Base-by-base conservation (phyloP, 2,329 filamentous ascomycete species). In the Sporothrix protearum region DNA sequence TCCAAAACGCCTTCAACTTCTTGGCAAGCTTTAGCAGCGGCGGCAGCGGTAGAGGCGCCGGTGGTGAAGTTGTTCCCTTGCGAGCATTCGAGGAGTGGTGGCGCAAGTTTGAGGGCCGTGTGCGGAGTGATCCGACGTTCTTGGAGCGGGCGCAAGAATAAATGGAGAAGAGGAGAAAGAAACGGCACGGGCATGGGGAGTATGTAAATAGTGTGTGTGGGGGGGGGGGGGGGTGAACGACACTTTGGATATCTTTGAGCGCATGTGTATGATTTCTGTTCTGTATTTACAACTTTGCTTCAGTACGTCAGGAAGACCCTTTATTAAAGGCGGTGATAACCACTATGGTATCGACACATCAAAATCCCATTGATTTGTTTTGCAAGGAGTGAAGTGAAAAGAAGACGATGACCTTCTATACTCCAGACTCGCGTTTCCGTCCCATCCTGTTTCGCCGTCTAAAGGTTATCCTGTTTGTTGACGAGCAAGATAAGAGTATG, bases 1-100 rank as follows among this genome's bases (percentile, higher is more conserved):
- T 99, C 77, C 91, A 93, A 77, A 97, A 97, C 80, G 96, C 95
- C 16, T 99, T 98, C 81, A 97, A 99, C 81, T 98, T 97, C 80
- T 84, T 99, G 71, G 89, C 95, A 3, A 92, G 93, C 77, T 98
- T 97, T 83, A 92, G 91, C 73, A 63, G 45, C n/a, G 57, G 63
- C 63, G 86, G 66, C 69, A 57, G 86, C 71, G 84, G 84, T 1
- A 85, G 86, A 71, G 84, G 84, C 1, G 85, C 85, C 2, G 82
- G 83, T 33, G 87, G 91, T 61, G 95, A 98, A 79, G 91, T 96
- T 14, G 92, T 99, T 30, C 94, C 96, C n/a, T 82, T 99, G 75
- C 96, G 92, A 82, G 93, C 92, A 5, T 99, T 99, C 80, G 91
- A 96, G 82, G 93, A 97, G 72, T 99, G 96, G 96, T 99, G 96